Conservation (phyloP, 208 protist genomes). For the Trypanosoma melophagium region DNA sequence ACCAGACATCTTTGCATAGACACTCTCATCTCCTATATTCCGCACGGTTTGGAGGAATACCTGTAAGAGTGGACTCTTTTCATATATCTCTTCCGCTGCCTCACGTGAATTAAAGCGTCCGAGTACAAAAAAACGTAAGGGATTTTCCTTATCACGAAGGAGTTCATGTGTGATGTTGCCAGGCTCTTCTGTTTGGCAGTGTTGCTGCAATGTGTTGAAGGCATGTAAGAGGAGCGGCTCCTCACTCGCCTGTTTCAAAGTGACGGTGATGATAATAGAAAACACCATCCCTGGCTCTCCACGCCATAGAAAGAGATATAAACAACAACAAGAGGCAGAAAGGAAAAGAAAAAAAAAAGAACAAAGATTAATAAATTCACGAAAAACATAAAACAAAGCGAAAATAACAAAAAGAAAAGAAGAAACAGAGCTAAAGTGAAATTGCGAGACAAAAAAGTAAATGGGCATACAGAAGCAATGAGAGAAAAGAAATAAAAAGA, state of each 20-base stretch:
- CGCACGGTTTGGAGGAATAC: no score
- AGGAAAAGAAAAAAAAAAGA: not conserved
- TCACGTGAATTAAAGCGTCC: conserved; percentile 52
- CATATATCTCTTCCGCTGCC: conserved; percentile 48
- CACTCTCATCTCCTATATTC: not conserved
- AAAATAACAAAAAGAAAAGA: no score
- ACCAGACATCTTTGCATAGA: not conserved
- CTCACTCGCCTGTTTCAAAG: conserved; percentile 36
- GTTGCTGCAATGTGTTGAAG: conserved; percentile 47
- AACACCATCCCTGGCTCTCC: conserved; percentile 41
- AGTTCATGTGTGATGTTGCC: conserved; percentile 74
- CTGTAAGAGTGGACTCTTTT: conserved; percentile 29
- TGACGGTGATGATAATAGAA: conserved; percentile 49
- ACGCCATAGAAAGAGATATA: conserved; percentile 12
- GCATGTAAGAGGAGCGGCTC: conserved; percentile 37
- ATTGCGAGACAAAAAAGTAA: no score
- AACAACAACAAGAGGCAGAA: not conserved
- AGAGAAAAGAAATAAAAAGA: no score
- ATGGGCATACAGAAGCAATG: no score
- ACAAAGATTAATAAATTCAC: no score
- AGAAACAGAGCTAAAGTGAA: no score
- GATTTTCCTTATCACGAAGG: conserved; percentile 29
- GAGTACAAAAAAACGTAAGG: conserved; percentile 42
- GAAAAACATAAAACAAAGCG: no score
- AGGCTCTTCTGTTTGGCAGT: conserved; percentile 50